Percentiles rank a stretch among this genome's conserved stretches.
These are phyloP conservation scores for Tricholomella constricta DNA, from an alignment of 768 basidiomycete genomes.

Conservation along the genomic window DNA sequence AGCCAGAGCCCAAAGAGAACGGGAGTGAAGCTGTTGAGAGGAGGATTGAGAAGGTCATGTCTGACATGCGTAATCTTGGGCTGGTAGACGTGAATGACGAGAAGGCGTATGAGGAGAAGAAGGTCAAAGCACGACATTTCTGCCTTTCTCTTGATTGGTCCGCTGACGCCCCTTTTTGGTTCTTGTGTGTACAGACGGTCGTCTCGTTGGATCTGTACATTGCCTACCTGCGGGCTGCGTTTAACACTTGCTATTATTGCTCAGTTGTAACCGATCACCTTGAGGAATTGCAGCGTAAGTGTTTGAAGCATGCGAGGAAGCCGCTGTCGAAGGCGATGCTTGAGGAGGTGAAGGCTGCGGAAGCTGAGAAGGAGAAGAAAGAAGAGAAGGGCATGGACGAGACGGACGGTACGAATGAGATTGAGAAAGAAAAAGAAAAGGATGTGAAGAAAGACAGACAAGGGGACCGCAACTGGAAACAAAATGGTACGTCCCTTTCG, in stretches of 20 bases:
- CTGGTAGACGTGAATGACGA: constrained; percentile 61
- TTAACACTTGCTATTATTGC: constrained; percentile 98
- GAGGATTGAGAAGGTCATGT: constrained; percentile 75
- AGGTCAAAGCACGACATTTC: constrained; percentile 46
- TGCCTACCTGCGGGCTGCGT: constrained; percentile 89
- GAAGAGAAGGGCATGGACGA: constrained; percentile 39
- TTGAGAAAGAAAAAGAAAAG: constrained; percentile 37
- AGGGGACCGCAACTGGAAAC: constrained; percentile 48
- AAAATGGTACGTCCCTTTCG: constrained; percentile 56
- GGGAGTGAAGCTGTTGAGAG: constrained; percentile 83
- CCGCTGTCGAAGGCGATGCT: constrained; percentile 61
- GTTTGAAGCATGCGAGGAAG: constrained; percentile 88
- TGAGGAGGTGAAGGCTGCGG: constrained; percentile 62
- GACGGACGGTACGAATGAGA: constrained; percentile 34
- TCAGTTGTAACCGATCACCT: constrained; percentile 87
- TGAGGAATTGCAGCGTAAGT: constrained; percentile 95
- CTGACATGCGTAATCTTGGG: constrained; percentile 67
- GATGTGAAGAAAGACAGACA: constrained; percentile 26
- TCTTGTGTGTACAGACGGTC: constrained; percentile 56
- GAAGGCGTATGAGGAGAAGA: constrained; percentile 66
- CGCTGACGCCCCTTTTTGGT: constrained; percentile 18
- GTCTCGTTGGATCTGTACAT: constrained; percentile 91
- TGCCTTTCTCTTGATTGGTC: not conserved
- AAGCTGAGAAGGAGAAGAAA: constrained; percentile 45
- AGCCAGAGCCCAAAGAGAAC: constrained; percentile 59